Evolutionary conservation across 192 early-diverging fungal genomes (phyloP), one percentile per base, ranked within the genome.

Genomic region (Lunasporangiospora selenospora): DNA sequence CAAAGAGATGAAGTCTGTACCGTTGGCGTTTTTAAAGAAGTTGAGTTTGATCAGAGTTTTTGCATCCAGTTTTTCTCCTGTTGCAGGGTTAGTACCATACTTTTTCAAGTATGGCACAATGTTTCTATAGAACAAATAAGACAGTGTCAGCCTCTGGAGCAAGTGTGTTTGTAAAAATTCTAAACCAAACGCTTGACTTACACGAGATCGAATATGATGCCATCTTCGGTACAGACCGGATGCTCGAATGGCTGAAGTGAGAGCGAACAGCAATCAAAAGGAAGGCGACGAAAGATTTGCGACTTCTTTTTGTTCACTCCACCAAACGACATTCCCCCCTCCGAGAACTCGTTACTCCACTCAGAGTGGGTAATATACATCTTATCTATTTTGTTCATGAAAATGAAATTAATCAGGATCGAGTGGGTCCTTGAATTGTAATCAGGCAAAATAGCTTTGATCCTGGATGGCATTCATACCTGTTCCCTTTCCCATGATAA

Each of bases 251-350:
- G 95, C 53, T 85, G 85, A 23, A 99, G 71, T 4, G 97, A 93
- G n/a, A 99, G 80, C 3, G 95, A 86, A 61, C 97, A 99, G 75
- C 89, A 94, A 53, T 87, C 84, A 53, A 95, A 94, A 0, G 93
- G 92, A 11, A 94, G 73, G 12, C 83, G 73, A 56, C 95, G 87
- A 73, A 92, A 92, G 21, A 83, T 83, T 9, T 77, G 80, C n/a
- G 26, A 67, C 77, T 32, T 75, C 51, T 9, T 67, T 79, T 32
- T 88, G 84, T 13, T 80, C 80, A 26, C 84, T n/a, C 88, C 90
- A 19, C 85, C 84, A 86, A 81, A 88, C 40, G 41, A 71, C 80
- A 87, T 84, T 41, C 80, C 83, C 50, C 60, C 87, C 47, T 83
- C 76, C 46, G 66, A 77, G 36, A 85, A 77, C 16, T 77, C 70